Conservation (phyloP, 345 rosid species). For the Microthlaspi erraticum region DNA sequence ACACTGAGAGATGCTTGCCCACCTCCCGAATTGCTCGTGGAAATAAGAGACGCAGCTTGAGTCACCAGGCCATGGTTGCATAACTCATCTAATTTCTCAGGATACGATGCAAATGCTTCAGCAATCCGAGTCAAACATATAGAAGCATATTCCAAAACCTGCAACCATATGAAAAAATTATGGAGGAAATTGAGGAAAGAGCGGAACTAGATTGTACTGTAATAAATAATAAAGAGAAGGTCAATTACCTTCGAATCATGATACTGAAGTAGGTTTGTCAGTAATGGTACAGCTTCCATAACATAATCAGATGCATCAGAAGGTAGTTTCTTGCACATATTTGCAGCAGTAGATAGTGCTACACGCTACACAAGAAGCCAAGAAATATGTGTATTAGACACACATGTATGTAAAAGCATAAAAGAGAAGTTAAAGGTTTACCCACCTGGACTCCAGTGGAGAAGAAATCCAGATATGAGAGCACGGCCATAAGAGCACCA, state of each 20-base stretch:
- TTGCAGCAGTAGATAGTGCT: slow-evolving; percentile 98
- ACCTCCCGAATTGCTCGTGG: slow-evolving; percentile 91
- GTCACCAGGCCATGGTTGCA: slow-evolving; percentile 97
- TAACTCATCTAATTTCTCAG: slow-evolving; percentile 89
- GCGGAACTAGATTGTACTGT: not conserved
- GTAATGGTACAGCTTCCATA: slow-evolving; percentile 98
- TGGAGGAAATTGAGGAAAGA: slow-evolving; percentile 10
- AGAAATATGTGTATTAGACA: slow-evolving; percentile 27
- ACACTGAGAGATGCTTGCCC: slow-evolving; percentile 94
- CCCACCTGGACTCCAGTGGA: slow-evolving; percentile 98
- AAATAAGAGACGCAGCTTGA: slow-evolving; percentile 95
- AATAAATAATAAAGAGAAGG: not conserved
- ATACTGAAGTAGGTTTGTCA: slow-evolving; percentile 96
- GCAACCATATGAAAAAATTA: slow-evolving; percentile 28
- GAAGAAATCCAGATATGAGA: slow-evolving; percentile 97
- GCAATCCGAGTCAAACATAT: slow-evolving; percentile 97
- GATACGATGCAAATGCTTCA: slow-evolving; percentile 91
- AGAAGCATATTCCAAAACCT: slow-evolving; percentile 99
- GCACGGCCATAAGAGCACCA: slow-evolving; percentile 99
- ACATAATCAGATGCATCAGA: slow-evolving; percentile 99
- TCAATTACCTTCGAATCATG: slow-evolving; percentile 87
- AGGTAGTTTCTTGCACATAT: slow-evolving; percentile 99
- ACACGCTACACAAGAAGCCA: slow-evolving; percentile 69
- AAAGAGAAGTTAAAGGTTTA: slow-evolving; percentile 21
- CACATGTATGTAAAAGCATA: not conserved